These are phyloP conservation scores for Cubamyces lactineus DNA, from an alignment of 768 basidiomycete species.

Conservation along the genomic window DNA sequence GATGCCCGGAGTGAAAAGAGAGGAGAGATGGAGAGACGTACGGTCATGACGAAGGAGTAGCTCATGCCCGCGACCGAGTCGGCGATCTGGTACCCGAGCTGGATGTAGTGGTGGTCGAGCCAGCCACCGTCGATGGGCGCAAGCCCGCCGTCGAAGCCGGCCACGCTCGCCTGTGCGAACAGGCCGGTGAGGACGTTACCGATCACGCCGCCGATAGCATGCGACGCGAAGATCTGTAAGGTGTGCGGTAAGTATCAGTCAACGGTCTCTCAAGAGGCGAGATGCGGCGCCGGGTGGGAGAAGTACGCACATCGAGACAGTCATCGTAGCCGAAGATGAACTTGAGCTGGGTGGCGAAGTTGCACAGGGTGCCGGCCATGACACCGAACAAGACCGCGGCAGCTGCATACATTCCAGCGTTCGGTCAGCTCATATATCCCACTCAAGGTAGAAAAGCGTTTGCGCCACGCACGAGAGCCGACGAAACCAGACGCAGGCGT, in stretches of 20 bases:
- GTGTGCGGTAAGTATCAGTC: neutral
- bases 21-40: slow-evolving; percentile 38
- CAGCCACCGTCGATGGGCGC: slow-evolving; percentile 77
- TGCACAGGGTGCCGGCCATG: slow-evolving; percentile 81
- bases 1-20: neutral
- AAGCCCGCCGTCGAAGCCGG: slow-evolving; percentile 74
- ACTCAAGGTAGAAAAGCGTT: neutral
- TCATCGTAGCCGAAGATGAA: slow-evolving; percentile 78
- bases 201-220: slow-evolving; percentile 75
- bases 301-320: slow-evolving; percentile 69
- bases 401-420: slow-evolving; percentile 44
- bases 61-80: slow-evolving; percentile 65
- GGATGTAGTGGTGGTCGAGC: slow-evolving; percentile 80
- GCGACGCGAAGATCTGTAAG: slow-evolving; percentile 83
- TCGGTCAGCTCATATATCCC: neutral
- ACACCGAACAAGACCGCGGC: slow-evolving; percentile 88
- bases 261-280: too few species aligned
- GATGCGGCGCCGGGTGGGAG: too few species aligned
- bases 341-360: slow-evolving; percentile 96
- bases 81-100: slow-evolving; percentile 86
- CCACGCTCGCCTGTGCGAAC: slow-evolving; percentile 82
- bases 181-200: slow-evolving; percentile 83
- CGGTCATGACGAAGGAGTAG: slow-evolving; percentile 79
- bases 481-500: slow-evolving; percentile 86
- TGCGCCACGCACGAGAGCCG: slow-evolving; percentile 61